These are phyloP conservation scores for Cystofilobasidium bisporidii DNA, from an alignment of 768 basidiomycete genomes.

Conservation along the genomic window DNA sequence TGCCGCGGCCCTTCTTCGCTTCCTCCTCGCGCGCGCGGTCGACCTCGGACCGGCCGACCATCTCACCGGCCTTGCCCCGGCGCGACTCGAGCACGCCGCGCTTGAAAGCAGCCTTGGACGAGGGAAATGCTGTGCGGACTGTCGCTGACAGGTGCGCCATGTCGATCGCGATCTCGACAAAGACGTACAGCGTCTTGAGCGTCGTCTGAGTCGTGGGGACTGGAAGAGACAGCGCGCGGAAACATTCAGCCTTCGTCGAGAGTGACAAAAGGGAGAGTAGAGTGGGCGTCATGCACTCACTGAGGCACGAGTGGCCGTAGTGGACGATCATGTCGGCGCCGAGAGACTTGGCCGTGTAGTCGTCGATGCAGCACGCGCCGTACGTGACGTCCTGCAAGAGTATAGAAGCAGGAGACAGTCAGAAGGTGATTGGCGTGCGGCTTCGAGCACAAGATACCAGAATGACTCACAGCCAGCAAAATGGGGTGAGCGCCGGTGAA, in stretches of 20 bases:
- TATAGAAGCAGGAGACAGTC: neutral
- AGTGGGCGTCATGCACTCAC: too few species aligned
- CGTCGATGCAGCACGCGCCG: slow-evolving; percentile 92
- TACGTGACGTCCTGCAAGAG: slow-evolving; percentile 28
- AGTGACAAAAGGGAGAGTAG: too few species aligned
- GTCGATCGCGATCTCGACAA: slow-evolving; percentile 94
- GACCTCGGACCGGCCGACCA: slow-evolving; percentile 10
- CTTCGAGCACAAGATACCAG: too few species aligned
- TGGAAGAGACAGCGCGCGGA: too few species aligned
- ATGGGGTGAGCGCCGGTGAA: slow-evolving; percentile 28
- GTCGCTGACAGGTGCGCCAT: slow-evolving; percentile 70
- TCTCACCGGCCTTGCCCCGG: neutral
- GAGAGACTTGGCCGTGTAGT: slow-evolving; percentile 87
- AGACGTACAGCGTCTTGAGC: slow-evolving; percentile 92
- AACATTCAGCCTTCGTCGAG: too few species aligned
- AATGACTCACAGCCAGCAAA: slow-evolving; percentile 22
- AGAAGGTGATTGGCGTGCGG: too few species aligned
- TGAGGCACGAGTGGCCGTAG: slow-evolving; percentile 95
- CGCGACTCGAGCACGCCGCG: slow-evolving; percentile 47
- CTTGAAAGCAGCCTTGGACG: slow-evolving; percentile 57
- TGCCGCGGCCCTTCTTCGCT: neutral
- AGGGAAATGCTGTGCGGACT: slow-evolving; percentile 80
- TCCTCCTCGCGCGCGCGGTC: slow-evolving; percentile 11
- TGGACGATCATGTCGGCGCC: slow-evolving; percentile 98
- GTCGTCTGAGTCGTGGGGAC: slow-evolving; percentile 90